These are phyloP conservation scores for Coprinellus micaceus DNA, from an alignment of 768 basidiomycete genomes.

Conservation along the genomic window DNA sequence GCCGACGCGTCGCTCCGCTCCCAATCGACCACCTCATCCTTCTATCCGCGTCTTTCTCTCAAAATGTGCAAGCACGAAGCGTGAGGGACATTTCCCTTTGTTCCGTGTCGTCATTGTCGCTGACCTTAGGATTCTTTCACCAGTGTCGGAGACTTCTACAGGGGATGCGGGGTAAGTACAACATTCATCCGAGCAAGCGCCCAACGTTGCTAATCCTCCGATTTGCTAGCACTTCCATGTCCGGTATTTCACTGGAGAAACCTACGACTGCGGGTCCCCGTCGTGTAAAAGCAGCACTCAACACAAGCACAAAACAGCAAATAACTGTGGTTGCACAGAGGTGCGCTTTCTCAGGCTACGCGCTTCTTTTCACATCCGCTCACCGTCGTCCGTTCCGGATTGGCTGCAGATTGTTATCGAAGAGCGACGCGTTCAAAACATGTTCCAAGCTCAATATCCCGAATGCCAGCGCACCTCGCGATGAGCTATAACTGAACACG, in stretches of 20 bases:
- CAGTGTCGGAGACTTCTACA: constrained; percentile 47
- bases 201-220: constrained; percentile 5
- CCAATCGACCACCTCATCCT: neutral
- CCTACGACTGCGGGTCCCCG: constrained; percentile 34
- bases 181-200: neutral
- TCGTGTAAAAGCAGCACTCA: constrained; percentile 36
- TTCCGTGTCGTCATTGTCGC: neutral
- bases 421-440: constrained; percentile 42
- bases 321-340: constrained; percentile 40
- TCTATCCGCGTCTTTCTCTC: neutral
- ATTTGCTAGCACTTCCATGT: constrained; percentile 43
- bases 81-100: constrained; percentile 17
- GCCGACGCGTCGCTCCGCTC: neutral
- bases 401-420: constrained; percentile 34
- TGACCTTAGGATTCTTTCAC: constrained; percentile 6
- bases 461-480: constrained; percentile 38
- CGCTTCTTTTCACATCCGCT: neutral
- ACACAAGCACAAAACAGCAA: constrained; percentile 43
- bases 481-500: constrained; percentile 13
- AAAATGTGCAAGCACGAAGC: constrained; percentile 36
- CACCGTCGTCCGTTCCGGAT: constrained; percentile 3
- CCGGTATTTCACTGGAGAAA: constrained; percentile 45
- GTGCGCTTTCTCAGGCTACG: constrained; percentile 20
- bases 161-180: constrained; percentile 45
- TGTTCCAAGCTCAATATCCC: constrained; percentile 42